These are phyloP conservation scores for Hyphopichia wangnamkhiaoensis DNA, from an alignment of 1,139 yeast species.

Conservation along the genomic window DNA sequence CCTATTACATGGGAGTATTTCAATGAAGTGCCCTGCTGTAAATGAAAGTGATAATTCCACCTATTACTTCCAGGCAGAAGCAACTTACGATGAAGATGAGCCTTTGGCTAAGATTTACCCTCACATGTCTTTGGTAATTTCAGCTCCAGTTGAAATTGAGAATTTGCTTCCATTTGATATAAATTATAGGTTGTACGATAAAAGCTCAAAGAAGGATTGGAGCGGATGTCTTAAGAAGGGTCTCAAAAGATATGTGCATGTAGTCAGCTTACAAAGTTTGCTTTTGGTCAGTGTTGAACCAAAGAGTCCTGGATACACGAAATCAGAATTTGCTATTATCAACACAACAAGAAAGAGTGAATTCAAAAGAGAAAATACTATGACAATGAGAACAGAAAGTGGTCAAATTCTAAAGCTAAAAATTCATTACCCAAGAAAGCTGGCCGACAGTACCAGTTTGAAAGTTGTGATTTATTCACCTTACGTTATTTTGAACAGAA, in stretches of 20 bases:
- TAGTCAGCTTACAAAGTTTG: conserved; percentile 71
- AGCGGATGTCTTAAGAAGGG: conserved; percentile 64
- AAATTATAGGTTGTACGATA: conserved; percentile 74
- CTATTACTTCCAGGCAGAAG: conserved; percentile 75
- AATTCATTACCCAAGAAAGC: conserved; percentile 61
- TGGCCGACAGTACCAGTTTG: conserved; percentile 48
- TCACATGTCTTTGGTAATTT: conserved; percentile 72
- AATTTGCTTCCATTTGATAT: conserved; percentile 85
- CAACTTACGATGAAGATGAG: conserved; percentile 60
- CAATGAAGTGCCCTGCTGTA: conserved; percentile 60
- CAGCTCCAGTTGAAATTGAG: conserved; percentile 86
- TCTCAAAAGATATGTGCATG: conserved; percentile 71
- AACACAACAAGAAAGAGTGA: conserved; percentile 58
- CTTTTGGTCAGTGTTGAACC: conserved; percentile 75
- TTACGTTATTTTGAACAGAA: conserved; percentile 77
- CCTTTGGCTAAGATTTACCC: conserved; percentile 80
- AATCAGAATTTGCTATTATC: conserved; percentile 81
- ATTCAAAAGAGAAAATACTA: conserved; percentile 55
- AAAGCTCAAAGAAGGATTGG: conserved; percentile 72
- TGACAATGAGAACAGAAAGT: conserved; percentile 52
- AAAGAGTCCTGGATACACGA: conserved; percentile 58
- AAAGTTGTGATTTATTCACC: conserved; percentile 79
- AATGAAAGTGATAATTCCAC: conserved; percentile 38
- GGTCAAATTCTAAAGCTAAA: conserved; percentile 69
- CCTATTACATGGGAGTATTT: conserved; percentile 50